Conservation (phyloP, 2,329 filamentous ascomycete species). For the Curvularia hawaiiensis region DNA sequence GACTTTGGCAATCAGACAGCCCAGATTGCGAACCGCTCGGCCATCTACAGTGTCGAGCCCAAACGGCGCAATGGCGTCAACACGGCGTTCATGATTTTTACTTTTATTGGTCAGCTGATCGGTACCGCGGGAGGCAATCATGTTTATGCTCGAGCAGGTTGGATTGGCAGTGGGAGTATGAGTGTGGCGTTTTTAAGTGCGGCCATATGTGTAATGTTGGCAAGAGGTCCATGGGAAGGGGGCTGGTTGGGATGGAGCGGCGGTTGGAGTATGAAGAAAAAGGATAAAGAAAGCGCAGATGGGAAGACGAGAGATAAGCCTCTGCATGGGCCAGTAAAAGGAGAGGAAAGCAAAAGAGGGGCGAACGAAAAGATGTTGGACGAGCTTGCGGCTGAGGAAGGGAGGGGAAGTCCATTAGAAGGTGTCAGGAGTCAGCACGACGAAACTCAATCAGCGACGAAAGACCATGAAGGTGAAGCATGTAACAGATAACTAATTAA, state of each 20-base stretch:
- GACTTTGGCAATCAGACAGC: slow-evolving; percentile 76
- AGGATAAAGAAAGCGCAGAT: slow-evolving; percentile 48
- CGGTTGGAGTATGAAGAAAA: slow-evolving; percentile 58
- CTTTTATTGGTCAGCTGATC: slow-evolving; percentile 76
- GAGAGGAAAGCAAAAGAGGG: slow-evolving; percentile 30
- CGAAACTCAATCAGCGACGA: not conserved
- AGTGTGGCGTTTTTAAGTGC: slow-evolving; percentile 60
- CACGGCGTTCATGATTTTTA: slow-evolving; percentile 79
- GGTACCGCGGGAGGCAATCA: slow-evolving; percentile 62
- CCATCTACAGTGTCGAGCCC: slow-evolving; percentile 73
- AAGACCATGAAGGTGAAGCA: not conserved
- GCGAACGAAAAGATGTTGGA: slow-evolving; percentile 27
- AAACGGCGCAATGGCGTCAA: slow-evolving; percentile 77
- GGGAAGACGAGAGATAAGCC: slow-evolving; percentile 41
- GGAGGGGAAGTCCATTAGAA: slow-evolving; percentile 24
- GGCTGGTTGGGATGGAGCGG: slow-evolving; percentile 67
- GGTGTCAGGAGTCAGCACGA: not conserved
- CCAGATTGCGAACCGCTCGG: slow-evolving; percentile 73
- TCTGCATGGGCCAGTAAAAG: slow-evolving; percentile 13
- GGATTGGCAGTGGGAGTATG: slow-evolving; percentile 61
- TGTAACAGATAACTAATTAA: not conserved
- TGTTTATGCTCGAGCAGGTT: slow-evolving; percentile 61
- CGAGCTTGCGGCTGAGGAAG: slow-evolving; percentile 40
- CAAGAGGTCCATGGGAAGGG: slow-evolving; percentile 61
- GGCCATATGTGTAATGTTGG: slow-evolving; percentile 54